Base-by-base conservation (phyloP, 192 early-diverging fungal genomes). In the Diversispora epigaea region DNA sequence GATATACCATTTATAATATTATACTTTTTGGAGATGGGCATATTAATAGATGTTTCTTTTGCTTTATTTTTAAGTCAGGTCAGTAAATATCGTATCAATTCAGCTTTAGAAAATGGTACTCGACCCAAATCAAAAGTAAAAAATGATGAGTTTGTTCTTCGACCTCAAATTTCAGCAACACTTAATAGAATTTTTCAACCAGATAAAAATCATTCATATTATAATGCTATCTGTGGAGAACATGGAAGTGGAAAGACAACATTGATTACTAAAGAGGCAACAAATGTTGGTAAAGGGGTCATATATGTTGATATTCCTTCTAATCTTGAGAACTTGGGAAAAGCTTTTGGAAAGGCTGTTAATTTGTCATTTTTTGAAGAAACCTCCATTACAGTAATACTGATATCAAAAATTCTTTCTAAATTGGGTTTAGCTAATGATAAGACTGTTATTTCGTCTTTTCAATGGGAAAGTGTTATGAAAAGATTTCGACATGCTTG, bases 231-330 rank as follows among this genome's bases (percentile, higher is more conserved):
- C 17, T 60, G 49, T 50, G 74, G 74, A 22, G 61, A 75, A 19
- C 63, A 67, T 8, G 74, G 74, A 67, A 76, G 64, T 9, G 74
- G 74, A 22, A 68, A 76, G 25, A 76, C 74, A 5, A 68, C 49
- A 50, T n/a, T 76, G 60, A 12, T 52, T 32, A 76, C 6, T 19
- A 55, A 22, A 8, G 74, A 25, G 17, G 19, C 63, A 45, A 76
- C 4, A 32, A 32, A 76, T 21, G 50, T 68, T 47, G 63, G 74
- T 12, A 70, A 17, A 14, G 64, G 64, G 3, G 74, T 76, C 32
- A 46, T 76, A 52, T 76, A 76, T 15, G 22, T 76, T 49, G 32
- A 76, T 57, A 7, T 76, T 39, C 74, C 74, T 50, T 9, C 39
- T 12, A 0, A 44, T 49, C 25, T 64, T 46, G 6, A 65, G 4